phyloP scores from a whole-genome alignment of 2,329 filamentous ascomycete species.

The Dactylellina leptospora region DNA sequence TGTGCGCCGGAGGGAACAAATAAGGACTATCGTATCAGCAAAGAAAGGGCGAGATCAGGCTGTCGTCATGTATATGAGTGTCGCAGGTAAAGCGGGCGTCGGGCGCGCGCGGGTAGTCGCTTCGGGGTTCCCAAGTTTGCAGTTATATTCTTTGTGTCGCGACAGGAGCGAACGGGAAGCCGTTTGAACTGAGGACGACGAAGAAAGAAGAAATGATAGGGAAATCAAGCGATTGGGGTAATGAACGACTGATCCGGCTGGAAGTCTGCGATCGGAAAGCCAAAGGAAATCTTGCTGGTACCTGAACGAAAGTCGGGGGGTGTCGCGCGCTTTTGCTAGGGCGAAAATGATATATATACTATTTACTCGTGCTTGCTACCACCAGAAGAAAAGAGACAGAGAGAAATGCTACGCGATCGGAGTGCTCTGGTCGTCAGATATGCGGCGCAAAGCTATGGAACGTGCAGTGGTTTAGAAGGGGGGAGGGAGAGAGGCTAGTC shows the following conservation, averaged over 20 bases:
- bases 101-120: conserved; percentile 16
- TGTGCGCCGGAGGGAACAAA: conserved; percentile 27
- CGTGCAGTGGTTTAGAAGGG: too few relatives aligned
- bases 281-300: conserved; percentile 5
- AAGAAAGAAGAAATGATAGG: too few relatives aligned
- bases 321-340: conserved; percentile 22
- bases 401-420: conserved; percentile 39
- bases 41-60: conserved; percentile 23
- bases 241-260: conserved; percentile 42
- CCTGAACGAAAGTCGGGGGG: conserved; percentile 44
- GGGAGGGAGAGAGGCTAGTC: conserved; percentile 18
- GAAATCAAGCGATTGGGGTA: too few relatives aligned
- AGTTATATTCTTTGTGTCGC: conserved; percentile 16
- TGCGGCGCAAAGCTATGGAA: conserved; percentile 32
- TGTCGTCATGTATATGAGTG: conserved; percentile 25
- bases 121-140: conserved; percentile 6
- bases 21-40: conserved; percentile 43
- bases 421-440: conserved; percentile 5
- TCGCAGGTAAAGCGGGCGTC: conserved; percentile 18
- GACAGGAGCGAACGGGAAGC: neutral
- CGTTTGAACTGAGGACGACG: conserved; percentile 14
- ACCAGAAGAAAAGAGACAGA: neutral
- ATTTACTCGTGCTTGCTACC: neutral
- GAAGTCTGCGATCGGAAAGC: conserved; percentile 26
- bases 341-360: conserved; percentile 34